Conservation (phyloP, 2,329 filamentous ascomycete species). For the Aspergillus fructus region DNA sequence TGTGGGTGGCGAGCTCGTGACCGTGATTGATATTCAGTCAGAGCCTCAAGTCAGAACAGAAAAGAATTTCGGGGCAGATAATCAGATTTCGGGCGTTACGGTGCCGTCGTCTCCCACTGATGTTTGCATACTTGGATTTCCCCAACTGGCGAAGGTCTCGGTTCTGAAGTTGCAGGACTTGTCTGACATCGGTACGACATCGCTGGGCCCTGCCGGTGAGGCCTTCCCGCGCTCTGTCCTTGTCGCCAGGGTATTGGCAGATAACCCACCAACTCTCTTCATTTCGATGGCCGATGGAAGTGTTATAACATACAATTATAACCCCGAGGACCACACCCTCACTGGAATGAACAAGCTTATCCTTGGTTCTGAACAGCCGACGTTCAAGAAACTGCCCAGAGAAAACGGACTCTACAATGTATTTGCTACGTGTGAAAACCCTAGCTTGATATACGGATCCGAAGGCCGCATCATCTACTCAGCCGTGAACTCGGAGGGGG, state of each 20-base stretch:
- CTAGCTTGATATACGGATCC: slow-evolving; percentile 86
- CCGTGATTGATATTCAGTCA: slow-evolving; percentile 64
- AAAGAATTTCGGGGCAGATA: slow-evolving; percentile 62
- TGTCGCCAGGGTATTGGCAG: slow-evolving; percentile 70
- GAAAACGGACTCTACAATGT: slow-evolving; percentile 69
- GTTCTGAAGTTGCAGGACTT: slow-evolving; percentile 70
- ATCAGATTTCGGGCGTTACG: slow-evolving; percentile 84
- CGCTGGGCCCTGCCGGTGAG: slow-evolving; percentile 63
- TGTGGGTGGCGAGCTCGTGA: slow-evolving; percentile 69
- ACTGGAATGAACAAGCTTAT: slow-evolving; percentile 77
- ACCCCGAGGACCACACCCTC: slow-evolving; percentile 60
- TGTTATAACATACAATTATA: slow-evolving; percentile 78
- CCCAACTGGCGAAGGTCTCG: slow-evolving; percentile 76
- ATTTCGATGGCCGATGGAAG: slow-evolving; percentile 90
- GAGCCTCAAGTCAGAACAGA: slow-evolving; percentile 59
- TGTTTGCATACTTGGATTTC: slow-evolving; percentile 81
- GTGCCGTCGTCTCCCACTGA: slow-evolving; percentile 63
- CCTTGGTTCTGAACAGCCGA: slow-evolving; percentile 80
- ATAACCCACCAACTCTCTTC: slow-evolving; percentile 73
- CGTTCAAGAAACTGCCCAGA: slow-evolving; percentile 74
- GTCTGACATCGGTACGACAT: slow-evolving; percentile 63
- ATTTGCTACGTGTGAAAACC: slow-evolving; percentile 91
- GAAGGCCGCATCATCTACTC: slow-evolving; percentile 90
- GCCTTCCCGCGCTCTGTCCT: slow-evolving; percentile 81
- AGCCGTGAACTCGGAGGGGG: slow-evolving; percentile 85